phyloP scores from a whole-genome alignment of 176 grass and related monocot species.

The Thinopyrum elongatum region DNA sequence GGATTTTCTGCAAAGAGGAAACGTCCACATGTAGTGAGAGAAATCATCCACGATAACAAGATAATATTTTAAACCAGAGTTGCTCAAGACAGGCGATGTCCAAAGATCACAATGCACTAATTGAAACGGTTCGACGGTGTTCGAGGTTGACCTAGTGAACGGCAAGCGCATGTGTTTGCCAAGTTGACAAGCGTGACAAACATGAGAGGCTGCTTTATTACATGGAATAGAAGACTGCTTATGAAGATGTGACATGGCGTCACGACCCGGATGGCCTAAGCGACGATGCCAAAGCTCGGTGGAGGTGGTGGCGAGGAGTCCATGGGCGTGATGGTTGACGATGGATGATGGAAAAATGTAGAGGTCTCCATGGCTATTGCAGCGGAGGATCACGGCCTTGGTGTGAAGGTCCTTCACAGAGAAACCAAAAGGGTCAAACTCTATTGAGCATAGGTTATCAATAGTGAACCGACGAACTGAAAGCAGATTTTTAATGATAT shows the following conservation, averaged over 20 bases:
- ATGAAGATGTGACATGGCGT: not conserved
- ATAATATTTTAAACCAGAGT: no score
- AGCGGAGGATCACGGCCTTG: not conserved
- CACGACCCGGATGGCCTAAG: not conserved
- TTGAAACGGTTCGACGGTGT: no score
- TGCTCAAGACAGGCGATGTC: no score
- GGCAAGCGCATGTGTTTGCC: not conserved
- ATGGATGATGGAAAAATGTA: not conserved
- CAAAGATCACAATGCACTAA: no score
- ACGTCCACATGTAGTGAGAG: no score
- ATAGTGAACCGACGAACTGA: not conserved
- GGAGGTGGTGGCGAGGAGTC: not conserved
- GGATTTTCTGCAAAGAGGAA: no score
- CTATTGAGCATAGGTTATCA: not conserved
- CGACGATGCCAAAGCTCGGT: no score
- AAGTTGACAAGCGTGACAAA: not conserved
- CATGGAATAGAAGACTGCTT: not conserved
- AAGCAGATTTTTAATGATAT: not conserved
- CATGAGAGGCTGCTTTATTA: not conserved
- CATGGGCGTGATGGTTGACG: not conserved
- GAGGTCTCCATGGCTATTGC: not conserved
- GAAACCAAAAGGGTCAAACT: not conserved
- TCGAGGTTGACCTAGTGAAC: not conserved
- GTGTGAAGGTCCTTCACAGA: not conserved
- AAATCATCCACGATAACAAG: no score